These are phyloP conservation scores for Linnemannia exigua DNA, from an alignment of 192 early-diverging fungal genomes.

Conservation along the genomic window DNA sequence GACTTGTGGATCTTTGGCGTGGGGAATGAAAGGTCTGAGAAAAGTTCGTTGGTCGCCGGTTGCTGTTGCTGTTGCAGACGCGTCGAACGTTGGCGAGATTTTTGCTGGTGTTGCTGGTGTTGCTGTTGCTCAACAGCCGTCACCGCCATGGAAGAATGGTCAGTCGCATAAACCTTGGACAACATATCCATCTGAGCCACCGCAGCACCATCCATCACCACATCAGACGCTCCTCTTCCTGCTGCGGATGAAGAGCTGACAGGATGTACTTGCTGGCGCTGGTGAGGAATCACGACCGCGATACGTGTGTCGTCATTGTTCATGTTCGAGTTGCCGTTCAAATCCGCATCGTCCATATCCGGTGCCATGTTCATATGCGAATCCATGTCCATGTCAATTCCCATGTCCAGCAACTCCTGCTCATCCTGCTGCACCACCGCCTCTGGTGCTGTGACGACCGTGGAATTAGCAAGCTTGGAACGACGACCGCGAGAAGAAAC, in stretches of 20 bases:
- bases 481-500: not conserved
- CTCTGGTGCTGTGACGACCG: not conserved
- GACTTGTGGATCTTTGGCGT: not conserved
- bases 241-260: not conserved
- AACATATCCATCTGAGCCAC: conserved; percentile 6
- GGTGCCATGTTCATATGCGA: not conserved
- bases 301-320: not conserved
- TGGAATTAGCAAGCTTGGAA: not conserved
- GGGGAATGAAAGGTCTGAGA: not conserved
- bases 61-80: not conserved
- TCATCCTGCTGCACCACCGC: not conserved
- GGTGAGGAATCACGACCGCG: not conserved
- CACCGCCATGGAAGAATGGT: not conserved
- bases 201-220: not conserved
- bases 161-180: conserved; percentile 1
- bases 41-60: not conserved
- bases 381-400: not conserved
- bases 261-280: not conserved
- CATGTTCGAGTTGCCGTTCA: not conserved
- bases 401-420: not conserved
- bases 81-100: not conserved
- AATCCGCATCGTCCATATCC: conserved; percentile 13
- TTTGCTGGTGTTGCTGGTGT: not conserved
- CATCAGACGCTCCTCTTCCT: not conserved
- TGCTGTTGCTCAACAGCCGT: not conserved